phyloP scores from a whole-genome alignment of 352 stramenopile species.

The Blastocystis hominis region DNA sequence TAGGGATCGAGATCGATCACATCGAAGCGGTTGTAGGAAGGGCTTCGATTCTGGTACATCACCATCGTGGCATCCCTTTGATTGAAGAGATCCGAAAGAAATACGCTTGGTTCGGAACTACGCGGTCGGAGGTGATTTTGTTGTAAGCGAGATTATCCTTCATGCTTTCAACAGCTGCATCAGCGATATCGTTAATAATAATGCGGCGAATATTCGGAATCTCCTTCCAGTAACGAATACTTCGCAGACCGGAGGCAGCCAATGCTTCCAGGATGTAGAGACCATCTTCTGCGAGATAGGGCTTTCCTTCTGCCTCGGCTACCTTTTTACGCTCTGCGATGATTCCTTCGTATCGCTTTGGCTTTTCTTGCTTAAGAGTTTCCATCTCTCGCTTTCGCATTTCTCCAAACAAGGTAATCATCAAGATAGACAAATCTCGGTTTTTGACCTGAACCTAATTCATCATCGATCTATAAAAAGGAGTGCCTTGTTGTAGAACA shows the following conservation, averaged over 20 bases:
- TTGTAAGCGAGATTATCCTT: slow-evolving; percentile 82
- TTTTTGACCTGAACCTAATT: slow-evolving; percentile 85
- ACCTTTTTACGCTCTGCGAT: slow-evolving; percentile 60
- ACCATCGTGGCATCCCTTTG: slow-evolving; percentile 61
- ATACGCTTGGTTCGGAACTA: slow-evolving; percentile 60
- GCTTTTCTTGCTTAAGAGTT: slow-evolving; percentile 67
- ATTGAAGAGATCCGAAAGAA: not conserved
- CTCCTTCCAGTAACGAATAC: slow-evolving; percentile 96
- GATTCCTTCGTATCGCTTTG: slow-evolving; percentile 35
- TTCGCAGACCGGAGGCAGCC: slow-evolving; percentile 90
- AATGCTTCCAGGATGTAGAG: slow-evolving; percentile 94
- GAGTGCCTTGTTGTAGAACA: slow-evolving; percentile 80
- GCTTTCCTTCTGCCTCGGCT: slow-evolving; percentile 56
- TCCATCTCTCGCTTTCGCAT: slow-evolving; percentile 72
- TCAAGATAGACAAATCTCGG: slow-evolving; percentile 90
- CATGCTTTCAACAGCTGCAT: slow-evolving; percentile 84
- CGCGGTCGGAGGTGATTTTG: slow-evolving; percentile 62
- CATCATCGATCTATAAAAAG: slow-evolving; percentile 5
- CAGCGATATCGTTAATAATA: slow-evolving; percentile 95
- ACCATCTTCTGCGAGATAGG: slow-evolving; percentile 65
- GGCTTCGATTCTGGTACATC: slow-evolving; percentile 62
- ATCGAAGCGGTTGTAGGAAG: slow-evolving; percentile 86
- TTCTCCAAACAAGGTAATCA: slow-evolving; percentile 91
- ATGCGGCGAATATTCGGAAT: slow-evolving; percentile 89
- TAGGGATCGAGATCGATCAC: slow-evolving; percentile 99